Conservation (phyloP, 306 rosid genomes). For the Cotoneaster glaucophyllus region DNA sequence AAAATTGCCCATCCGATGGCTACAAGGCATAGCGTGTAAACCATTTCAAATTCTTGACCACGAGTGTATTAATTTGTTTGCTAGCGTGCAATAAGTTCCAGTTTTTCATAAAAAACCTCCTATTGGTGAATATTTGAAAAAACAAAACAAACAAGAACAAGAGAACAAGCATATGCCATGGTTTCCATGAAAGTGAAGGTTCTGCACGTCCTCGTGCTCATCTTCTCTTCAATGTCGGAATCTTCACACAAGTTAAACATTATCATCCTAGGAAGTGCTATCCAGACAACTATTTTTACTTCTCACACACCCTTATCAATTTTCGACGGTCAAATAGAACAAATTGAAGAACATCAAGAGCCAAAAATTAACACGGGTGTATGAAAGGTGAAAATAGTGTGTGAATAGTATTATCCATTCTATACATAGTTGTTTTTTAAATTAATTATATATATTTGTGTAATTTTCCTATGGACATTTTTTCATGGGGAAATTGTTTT, state of each 20-base stretch:
- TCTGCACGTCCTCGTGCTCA: background rate
- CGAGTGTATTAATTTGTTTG: background rate
- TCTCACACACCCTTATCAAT: no score
- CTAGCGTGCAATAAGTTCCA: background rate
- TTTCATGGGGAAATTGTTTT: background rate
- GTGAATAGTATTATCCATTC: no score
- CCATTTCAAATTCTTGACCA: background rate
- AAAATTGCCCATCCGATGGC: background rate
- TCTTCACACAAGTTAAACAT: background rate
- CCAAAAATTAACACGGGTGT: no score
- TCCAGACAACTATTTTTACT: no score
- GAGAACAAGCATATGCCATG: background rate
- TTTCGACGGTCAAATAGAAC: fast-evolving
- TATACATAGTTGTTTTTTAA: background rate
- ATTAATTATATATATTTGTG: no score
- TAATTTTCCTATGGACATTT: no score
- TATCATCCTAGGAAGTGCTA: no score
- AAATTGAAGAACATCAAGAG: fast-evolving
- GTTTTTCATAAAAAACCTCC: background rate
- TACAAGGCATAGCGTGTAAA: background rate
- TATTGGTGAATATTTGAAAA: background rate
- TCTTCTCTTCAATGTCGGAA: background rate
- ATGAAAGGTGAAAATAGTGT: no score
- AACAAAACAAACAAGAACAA: background rate
- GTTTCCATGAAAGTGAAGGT: background rate